phyloP scores from a whole-genome alignment of 331 rosid species.

The Prunus yedoensis region DNA sequence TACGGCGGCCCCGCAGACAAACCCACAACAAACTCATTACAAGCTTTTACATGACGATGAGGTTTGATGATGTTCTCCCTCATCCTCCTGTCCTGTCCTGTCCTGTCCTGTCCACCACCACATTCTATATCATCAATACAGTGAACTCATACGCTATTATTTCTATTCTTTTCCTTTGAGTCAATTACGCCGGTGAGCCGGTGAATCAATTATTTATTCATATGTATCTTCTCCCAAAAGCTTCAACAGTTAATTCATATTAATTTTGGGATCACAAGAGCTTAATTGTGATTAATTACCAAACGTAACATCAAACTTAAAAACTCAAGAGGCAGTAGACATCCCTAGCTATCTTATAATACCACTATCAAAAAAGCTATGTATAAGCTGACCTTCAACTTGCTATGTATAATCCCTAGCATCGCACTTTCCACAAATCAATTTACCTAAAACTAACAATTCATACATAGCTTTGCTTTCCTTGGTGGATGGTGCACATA shows the following conservation, averaged over 20 bases:
- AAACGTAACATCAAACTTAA: no score
- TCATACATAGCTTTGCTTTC: background rate
- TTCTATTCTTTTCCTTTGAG: slow-evolving; percentile 16
- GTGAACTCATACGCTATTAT: no score
- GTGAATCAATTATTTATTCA: background rate
- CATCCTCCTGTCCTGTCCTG: background rate
- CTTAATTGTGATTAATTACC: no score
- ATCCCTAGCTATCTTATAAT: no score
- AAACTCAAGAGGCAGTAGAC: no score
- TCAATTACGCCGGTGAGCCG: slow-evolving; percentile 31
- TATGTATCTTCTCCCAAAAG: background rate
- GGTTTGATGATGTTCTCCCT: slow-evolving; percentile 3
- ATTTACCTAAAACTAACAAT: no score
- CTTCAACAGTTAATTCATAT: background rate
- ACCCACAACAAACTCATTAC: background rate
- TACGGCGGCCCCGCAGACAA: slow-evolving; percentile 10
- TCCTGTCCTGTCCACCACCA: no score
- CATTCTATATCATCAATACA: no score
- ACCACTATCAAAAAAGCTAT: no score
- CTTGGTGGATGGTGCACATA: background rate
- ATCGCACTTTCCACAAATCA: no score
- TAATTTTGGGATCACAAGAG: background rate
- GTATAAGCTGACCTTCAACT: no score
- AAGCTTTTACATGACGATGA: slow-evolving; percentile 11
- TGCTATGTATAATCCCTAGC: no score